Evolutionary conservation across 2,329 filamentous ascomycete species (phyloP).

Genomic region (Myriosclerotinia curreyana): DNA sequence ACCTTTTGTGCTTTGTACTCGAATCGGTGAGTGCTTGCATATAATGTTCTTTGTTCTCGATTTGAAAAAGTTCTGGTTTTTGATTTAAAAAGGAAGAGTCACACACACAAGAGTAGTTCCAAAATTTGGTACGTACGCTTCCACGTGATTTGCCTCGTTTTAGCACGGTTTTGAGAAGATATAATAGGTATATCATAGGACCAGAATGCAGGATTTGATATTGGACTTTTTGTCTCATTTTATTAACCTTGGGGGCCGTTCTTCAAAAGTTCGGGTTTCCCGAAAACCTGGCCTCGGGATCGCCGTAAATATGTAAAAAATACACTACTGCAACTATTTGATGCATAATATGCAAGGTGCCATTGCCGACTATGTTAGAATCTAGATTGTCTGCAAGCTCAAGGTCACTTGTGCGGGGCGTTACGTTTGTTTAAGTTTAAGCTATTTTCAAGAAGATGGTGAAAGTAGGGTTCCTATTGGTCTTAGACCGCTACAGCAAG

Average conservation of each 20-base stretch:
- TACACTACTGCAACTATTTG: conserved; percentile 14
- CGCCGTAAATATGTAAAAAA: neutral
- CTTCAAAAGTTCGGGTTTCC: neutral
- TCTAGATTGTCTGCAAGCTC: neutral
- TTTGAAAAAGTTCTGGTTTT: neutral
- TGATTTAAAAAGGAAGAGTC: neutral
- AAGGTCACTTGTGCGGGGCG: neutral
- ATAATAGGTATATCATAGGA: neutral
- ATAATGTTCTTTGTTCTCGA: neutral
- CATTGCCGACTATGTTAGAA: conserved; percentile 23
- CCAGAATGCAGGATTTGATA: neutral
- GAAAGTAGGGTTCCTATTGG: neutral
- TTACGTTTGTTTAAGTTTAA: neutral
- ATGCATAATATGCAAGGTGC: conserved; percentile 1
- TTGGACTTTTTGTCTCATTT: neutral
- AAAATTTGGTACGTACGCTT: neutral
- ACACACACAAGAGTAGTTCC: neutral
- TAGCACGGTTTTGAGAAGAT: neutral
- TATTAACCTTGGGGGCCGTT: neutral
- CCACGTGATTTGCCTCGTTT: neutral
- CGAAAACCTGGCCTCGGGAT: conserved; percentile 9
- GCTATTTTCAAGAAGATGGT: neutral
- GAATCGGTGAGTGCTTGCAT: neutral
- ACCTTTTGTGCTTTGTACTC: neutral
- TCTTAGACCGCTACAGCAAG: neutral